phyloP scores from a whole-genome alignment of 768 basidiomycete species.

The Mycena galopus region DNA sequence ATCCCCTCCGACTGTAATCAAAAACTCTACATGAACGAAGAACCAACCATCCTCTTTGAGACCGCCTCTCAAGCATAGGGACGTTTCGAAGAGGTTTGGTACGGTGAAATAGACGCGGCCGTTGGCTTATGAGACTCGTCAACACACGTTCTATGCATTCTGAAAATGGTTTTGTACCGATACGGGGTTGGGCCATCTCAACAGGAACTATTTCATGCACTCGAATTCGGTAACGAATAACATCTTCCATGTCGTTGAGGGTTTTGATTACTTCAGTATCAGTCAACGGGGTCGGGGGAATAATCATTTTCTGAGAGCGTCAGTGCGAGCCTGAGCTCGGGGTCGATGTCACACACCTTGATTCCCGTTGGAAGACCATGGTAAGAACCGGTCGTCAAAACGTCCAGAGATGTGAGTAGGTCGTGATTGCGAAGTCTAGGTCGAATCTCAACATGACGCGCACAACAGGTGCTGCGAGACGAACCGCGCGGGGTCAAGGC shows the following conservation, averaged over 20 bases:
- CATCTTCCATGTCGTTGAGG: constrained; percentile 78
- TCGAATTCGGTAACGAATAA: constrained; percentile 83
- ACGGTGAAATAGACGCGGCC: constrained; percentile 86
- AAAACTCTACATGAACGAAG: constrained; percentile 82
- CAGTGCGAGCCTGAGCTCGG: constrained; percentile 9
- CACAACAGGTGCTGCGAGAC: constrained; percentile 31
- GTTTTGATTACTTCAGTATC: constrained; percentile 76
- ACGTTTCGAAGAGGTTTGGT: constrained; percentile 78
- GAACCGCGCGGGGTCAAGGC: constrained; percentile 84
- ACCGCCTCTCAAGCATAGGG: constrained; percentile 80
- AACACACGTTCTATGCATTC: constrained; percentile 27
- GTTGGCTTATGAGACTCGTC: constrained; percentile 59
- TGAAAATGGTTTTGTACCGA: constrained; percentile 58
- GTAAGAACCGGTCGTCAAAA: constrained; percentile 90
- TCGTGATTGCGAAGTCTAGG: constrained; percentile 92
- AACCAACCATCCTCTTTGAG: constrained; percentile 86
- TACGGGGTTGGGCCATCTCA: constrained; percentile 80
- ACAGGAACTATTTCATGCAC: constrained; percentile 85
- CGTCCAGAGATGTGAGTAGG: constrained; percentile 90
- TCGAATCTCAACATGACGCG: constrained; percentile 11
- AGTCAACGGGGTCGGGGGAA: constrained; percentile 75
- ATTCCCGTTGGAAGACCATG: constrained; percentile 83
- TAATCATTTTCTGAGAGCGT: constrained; percentile 69
- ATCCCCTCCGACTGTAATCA: constrained; percentile 81
- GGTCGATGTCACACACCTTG: constrained; percentile 65